phyloP scores from a whole-genome alignment of 495 filamentous ascomycete species.

The Corynascus novoguineensis region DNA sequence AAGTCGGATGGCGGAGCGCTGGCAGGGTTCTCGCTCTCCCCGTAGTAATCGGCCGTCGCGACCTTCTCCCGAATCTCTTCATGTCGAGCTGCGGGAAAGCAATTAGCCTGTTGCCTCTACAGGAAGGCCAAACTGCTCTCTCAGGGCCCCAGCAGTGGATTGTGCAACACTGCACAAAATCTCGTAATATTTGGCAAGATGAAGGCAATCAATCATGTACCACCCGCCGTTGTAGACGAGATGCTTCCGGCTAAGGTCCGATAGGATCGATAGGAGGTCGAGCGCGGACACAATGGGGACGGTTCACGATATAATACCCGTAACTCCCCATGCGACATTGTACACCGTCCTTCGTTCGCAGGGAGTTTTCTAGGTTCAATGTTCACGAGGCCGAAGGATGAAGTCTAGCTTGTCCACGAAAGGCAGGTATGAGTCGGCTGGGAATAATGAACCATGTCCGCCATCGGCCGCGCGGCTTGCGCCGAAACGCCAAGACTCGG shows the following conservation, averaged over 20 bases:
- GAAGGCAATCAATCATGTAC: slow-evolving; percentile 1
- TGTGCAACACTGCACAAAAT: slow-evolving; percentile 4
- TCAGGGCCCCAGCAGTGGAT: neutral
- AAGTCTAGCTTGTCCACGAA: neutral
- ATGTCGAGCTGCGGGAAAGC: neutral
- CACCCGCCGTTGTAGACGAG: neutral
- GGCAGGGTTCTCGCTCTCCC: too few species aligned
- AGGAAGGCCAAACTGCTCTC: neutral
- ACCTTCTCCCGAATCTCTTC: neutral
- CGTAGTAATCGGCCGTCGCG: too few species aligned
- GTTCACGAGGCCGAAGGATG: neutral
- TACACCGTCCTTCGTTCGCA: neutral
- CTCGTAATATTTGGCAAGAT: neutral
- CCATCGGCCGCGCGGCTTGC: neutral
- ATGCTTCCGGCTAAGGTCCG: neutral
- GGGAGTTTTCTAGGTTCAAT: neutral
- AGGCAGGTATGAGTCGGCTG: slow-evolving; percentile 1
- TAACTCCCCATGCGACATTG: neutral
- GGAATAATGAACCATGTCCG: neutral
- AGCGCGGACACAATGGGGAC: neutral
- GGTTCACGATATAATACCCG: neutral
- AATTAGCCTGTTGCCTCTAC: neutral
- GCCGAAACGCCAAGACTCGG: neutral
- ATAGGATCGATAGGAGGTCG: neutral
- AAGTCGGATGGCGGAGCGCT: too few species aligned